Evolutionary conservation across 768 basidiomycete species (phyloP).

Genomic region (Leccinum barrowsii): DNA sequence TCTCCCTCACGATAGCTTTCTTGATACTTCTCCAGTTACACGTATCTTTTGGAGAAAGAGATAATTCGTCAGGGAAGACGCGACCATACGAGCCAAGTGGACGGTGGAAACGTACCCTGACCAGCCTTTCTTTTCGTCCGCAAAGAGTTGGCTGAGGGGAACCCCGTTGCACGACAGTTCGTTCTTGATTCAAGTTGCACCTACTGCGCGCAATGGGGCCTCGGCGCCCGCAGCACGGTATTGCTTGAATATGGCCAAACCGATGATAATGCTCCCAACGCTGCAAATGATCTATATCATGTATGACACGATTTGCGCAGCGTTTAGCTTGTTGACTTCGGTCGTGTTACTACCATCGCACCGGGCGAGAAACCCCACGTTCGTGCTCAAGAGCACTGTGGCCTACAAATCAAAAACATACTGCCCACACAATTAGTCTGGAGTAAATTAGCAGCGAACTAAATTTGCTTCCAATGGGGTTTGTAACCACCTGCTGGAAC

Average conservation of each 20-base stretch:
- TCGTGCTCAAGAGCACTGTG: conserved; percentile 27
- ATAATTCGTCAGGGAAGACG: background rate
- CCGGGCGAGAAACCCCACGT: conserved; percentile 21
- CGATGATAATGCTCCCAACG: conserved; percentile 27
- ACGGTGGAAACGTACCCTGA: conserved; percentile 1
- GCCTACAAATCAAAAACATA: conserved; percentile 14
- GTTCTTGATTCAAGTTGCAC: background rate
- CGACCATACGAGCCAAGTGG: background rate
- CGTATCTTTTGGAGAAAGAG: conserved; percentile 2
- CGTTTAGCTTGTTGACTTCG: conserved; percentile 8
- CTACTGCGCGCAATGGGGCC: conserved; percentile 29
- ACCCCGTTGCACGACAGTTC: background rate
- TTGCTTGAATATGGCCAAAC: conserved; percentile 31
- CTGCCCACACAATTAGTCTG: too few species aligned
- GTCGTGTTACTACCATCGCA: background rate
- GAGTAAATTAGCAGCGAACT: too few species aligned
- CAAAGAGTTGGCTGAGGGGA: conserved; percentile 2
- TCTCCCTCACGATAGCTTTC: conserved; percentile 6
- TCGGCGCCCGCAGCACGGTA: conserved; percentile 32
- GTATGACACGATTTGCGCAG: conserved; percentile 26
- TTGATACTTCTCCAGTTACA: conserved; percentile 16
- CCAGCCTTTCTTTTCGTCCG: conserved; percentile 15
- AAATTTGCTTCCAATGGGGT: too few species aligned
- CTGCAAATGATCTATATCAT: conserved; percentile 26
- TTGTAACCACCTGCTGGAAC: too few species aligned